These are phyloP conservation scores for Mycena chlorophos DNA, from an alignment of 768 basidiomycete genomes.

Conservation along the genomic window DNA sequence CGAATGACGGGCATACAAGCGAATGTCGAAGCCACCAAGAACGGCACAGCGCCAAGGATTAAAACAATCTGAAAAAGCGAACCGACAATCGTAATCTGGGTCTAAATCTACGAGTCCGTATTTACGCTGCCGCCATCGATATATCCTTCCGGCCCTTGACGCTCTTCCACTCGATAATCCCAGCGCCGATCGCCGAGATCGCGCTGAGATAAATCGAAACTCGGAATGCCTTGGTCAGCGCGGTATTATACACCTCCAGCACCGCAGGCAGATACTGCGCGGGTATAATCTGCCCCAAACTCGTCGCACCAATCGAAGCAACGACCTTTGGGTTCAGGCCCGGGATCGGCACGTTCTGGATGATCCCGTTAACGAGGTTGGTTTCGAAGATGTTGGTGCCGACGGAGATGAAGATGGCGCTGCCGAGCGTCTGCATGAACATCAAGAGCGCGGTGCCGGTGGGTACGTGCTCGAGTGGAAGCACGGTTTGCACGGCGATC, in stretches of 20 bases:
- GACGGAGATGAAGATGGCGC: slow-evolving; percentile 17
- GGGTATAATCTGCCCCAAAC: slow-evolving; percentile 1
- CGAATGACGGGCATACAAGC: no score
- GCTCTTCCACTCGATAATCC: slow-evolving; percentile 14
- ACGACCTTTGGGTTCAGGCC: slow-evolving; percentile 7
- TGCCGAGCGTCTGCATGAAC: slow-evolving; percentile 17
- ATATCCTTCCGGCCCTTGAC: slow-evolving; percentile 1
- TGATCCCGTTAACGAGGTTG: slow-evolving; percentile 8
- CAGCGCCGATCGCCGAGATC: slow-evolving; percentile 5
- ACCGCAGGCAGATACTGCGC: neutral
- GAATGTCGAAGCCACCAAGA: no score
- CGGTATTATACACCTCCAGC: slow-evolving; percentile 11
- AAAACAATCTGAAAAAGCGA: no score
- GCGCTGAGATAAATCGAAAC: slow-evolving; percentile 7
- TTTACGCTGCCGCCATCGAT: neutral
- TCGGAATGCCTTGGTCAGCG: slow-evolving; percentile 10
- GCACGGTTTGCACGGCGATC: slow-evolving; percentile 5
- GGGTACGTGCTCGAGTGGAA: slow-evolving; percentile 12
- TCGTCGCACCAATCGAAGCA: slow-evolving; percentile 14
- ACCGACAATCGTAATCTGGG: neutral
- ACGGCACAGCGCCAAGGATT: no score
- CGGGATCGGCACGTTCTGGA: slow-evolving; percentile 8
- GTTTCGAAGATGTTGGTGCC: slow-evolving; percentile 15
- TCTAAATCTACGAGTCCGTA: neutral
- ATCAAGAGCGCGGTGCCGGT: slow-evolving; percentile 14